Conservation (phyloP, 1,284 basidiomycete species). For the Meripilus lineatus region DNA sequence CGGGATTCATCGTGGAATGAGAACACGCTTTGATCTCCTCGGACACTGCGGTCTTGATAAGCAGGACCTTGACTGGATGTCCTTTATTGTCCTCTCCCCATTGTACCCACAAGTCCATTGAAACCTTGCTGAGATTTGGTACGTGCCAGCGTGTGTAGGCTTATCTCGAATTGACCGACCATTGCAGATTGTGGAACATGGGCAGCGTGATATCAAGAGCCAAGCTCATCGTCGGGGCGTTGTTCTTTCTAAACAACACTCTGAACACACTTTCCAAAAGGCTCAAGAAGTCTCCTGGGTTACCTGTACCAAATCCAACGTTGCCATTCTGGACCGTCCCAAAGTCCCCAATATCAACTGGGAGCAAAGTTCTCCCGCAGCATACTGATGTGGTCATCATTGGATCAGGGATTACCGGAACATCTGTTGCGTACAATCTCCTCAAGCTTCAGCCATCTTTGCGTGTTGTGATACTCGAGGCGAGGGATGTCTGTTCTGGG, state of each 20-base stretch:
- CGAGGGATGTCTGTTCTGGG: conserved; percentile 63
- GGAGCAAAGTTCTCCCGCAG: conserved; percentile 38
- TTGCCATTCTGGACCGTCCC: conserved; percentile 59
- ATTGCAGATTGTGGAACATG: conserved; percentile 18
- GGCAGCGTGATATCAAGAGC: conserved; percentile 23
- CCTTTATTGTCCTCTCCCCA: too few species aligned
- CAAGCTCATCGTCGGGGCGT: conserved; percentile 20
- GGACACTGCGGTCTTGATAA: too few species aligned
- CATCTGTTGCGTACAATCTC: conserved; percentile 49
- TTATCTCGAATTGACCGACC: background rate
- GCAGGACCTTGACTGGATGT: too few species aligned
- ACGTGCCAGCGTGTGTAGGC: background rate
- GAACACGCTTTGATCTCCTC: too few species aligned
- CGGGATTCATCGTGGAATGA: too few species aligned
- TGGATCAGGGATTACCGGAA: conserved; percentile 69
- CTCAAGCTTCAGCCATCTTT: conserved; percentile 36
- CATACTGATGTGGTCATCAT: conserved; percentile 62
- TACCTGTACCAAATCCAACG: conserved; percentile 50
- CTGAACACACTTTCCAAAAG: conserved; percentile 22
- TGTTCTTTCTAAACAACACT: conserved; percentile 15
- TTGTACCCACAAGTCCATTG: too few species aligned
- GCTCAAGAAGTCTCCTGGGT: conserved; percentile 44
- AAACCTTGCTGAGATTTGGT: too few species aligned
- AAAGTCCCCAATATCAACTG: conserved; percentile 41
- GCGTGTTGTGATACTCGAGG: conserved; percentile 61